Conservation (phyloP, 441 rosid genomes). For the Biscutella laevigata region DNA sequence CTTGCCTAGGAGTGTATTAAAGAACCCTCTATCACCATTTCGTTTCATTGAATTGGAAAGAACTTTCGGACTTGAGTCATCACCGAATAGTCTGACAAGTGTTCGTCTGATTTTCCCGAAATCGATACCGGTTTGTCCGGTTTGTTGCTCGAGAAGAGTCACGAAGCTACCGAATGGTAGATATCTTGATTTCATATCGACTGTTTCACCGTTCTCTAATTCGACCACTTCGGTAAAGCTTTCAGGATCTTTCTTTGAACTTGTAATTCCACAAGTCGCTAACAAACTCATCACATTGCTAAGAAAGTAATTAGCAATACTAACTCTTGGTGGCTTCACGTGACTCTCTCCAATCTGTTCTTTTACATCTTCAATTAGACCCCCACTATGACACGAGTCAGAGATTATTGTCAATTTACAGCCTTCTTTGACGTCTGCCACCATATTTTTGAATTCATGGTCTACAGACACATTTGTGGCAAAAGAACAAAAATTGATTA, state of each 20-base stretch:
- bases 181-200: slow-evolving; percentile 37
- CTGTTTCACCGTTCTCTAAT: slow-evolving; percentile 19
- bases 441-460: slow-evolving; percentile 67
- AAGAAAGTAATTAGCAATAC: slow-evolving; percentile 24
- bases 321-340: slow-evolving; percentile 18
- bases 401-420: slow-evolving; percentile 62
- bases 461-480: slow-evolving; percentile 32
- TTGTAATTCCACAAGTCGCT: slow-evolving; percentile 9
- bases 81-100: slow-evolving; percentile 58
- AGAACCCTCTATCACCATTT: slow-evolving; percentile 1
- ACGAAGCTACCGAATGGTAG: slow-evolving; percentile 59
- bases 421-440: slow-evolving; percentile 45
- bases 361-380: slow-evolving; percentile 65
- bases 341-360: slow-evolving; percentile 86
- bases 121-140: slow-evolving; percentile 65
- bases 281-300: slow-evolving; percentile 23
- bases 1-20: slow-evolving; percentile 27
- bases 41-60: slow-evolving; percentile 20
- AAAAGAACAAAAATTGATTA: not conserved
- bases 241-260: not conserved
- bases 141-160: slow-evolving; percentile 64
- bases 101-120: slow-evolving; percentile 60
- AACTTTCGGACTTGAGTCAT: slow-evolving; percentile 72
- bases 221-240: not conserved
- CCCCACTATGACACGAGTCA: slow-evolving; percentile 86